Evolutionary conservation across 495 filamentous ascomycete species (phyloP).

Genomic region (Penicillium cataractarum): DNA sequence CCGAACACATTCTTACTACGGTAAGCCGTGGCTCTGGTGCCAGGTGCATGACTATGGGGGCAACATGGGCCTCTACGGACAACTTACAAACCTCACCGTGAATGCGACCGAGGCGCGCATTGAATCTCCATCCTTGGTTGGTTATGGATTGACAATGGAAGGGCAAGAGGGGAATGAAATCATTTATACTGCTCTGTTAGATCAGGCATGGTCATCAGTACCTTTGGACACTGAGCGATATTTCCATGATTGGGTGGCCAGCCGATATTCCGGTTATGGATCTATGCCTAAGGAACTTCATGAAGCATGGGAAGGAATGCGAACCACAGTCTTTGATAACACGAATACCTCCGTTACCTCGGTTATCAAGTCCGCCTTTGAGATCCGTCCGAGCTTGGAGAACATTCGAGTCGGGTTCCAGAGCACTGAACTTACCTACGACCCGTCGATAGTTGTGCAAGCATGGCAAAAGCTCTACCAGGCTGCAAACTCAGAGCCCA

Average conservation of each 20-base stretch:
- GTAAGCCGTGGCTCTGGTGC: conserved; percentile 59
- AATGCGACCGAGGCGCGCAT: conserved; percentile 40
- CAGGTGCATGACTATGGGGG: conserved; percentile 55
- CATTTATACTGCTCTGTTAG: conserved; percentile 51
- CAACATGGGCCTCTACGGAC: conserved; percentile 56
- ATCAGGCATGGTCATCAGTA: conserved; percentile 54
- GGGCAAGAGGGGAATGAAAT: conserved; percentile 61
- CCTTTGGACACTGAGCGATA: conserved; percentile 49
- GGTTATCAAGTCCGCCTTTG: conserved; percentile 53
- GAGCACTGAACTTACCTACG: conserved; percentile 48
- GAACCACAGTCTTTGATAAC: conserved; percentile 55
- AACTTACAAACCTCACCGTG: conserved; percentile 46
- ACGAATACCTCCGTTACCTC: conserved; percentile 46
- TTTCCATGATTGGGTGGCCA: conserved; percentile 51
- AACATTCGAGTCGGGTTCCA: conserved; percentile 46
- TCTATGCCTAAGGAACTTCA: conserved; percentile 41
- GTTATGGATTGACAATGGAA: conserved; percentile 39
- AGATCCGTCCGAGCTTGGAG: conserved; percentile 44
- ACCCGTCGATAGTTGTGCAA: conserved; percentile 39
- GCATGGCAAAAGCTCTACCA: conserved; percentile 47
- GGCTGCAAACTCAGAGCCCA: conserved; percentile 37
- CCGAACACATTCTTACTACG: conserved; percentile 53
- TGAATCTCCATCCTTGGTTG: conserved; percentile 36
- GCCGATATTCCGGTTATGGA: conserved; percentile 44
- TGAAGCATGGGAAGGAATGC: conserved; percentile 51